Base-by-base conservation (phyloP, 75 land plant genomes). In the Cryptomeria japonica region DNA sequence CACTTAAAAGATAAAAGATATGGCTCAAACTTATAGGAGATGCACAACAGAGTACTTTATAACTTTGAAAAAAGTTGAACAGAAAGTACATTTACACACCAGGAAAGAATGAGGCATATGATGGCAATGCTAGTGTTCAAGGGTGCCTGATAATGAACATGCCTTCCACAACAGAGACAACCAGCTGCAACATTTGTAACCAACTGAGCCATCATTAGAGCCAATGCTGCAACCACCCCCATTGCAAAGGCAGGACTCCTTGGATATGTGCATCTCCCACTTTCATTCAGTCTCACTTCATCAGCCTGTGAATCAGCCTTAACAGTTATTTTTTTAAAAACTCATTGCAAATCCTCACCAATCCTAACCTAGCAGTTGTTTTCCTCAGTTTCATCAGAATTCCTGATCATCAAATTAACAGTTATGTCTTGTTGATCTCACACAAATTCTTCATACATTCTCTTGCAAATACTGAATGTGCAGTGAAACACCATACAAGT, bases 151-250 rank as follows among this genome's bases (percentile, higher is more conserved):
- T 64, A 68, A 61, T 86, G 80, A 41, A 89, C 87, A 34, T 86
- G 85, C 58, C 85, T 88, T 80, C 86, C 89, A 86, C 95, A 96
- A 84, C 97, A 96, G 72, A 93, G 86, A 77, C 97, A 96, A 76
- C 97, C 95, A 87, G 92, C 92, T 25, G 91, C 83, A 87, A 88
- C 77, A 72, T 94, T 94, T 36, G 93, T 88, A 19, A 91, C 89
- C 13, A 93, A 83, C 90, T 96, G 94, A 76, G 97, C 97, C 18
- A 93, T 88, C 87, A 93, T 34, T 70, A 96, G 89, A 36, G 94
- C 75, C 31, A 90, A 58, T 3, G 94, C 95, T 82, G 97, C 92
- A 72, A 90, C 86, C 77, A 90, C 80, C 42, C 97, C 97, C 56
- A 96, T 91, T 42, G 80, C 90, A 18, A 92, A 72, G 18, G 97